Percentiles rank a stretch among this genome's conserved stretches.
Evolutionary conservation across 306 rosid species (phyloP).

Genomic region (Sindora glabra): DNA sequence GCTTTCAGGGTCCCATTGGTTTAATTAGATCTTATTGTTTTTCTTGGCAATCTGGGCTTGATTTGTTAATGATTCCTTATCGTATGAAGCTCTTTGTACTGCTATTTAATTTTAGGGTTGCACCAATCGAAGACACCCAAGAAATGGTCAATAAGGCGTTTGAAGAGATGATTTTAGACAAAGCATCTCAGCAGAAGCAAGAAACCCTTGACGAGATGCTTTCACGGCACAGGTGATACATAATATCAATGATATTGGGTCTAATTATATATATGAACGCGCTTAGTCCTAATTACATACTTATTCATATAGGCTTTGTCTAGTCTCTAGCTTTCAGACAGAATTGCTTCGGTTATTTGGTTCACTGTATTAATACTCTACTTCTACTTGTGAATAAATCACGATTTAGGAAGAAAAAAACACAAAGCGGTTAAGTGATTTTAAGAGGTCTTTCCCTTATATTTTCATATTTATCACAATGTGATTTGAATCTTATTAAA

Average conservation of each 20-base stretch:
- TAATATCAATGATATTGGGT: too few relatives aligned
- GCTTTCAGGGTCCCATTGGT: not conserved
- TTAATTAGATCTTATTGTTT: not conserved
- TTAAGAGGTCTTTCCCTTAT: too few relatives aligned
- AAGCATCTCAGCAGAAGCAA: constrained; percentile 28
- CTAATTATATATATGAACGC: not conserved
- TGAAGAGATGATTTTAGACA: constrained; percentile 45
- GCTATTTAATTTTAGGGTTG: constrained; percentile 28
- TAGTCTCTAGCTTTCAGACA: not conserved
- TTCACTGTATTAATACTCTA: not conserved
- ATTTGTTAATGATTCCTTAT: not conserved
- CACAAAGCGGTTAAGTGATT: too few relatives aligned
- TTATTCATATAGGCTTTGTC: not conserved
- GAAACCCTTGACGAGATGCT: constrained; percentile 81
- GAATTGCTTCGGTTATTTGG: not conserved
- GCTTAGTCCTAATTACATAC: not conserved
- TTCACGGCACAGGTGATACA: too few relatives aligned
- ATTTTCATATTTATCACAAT: too few relatives aligned
- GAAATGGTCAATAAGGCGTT: constrained; percentile 31
- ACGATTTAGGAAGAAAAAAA: too few relatives aligned
- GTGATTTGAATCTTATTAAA: too few relatives aligned
- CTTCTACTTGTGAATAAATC: not conserved
- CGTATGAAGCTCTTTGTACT: not conserved
- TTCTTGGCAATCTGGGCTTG: not conserved
- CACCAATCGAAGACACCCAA: constrained; percentile 56